phyloP scores from a whole-genome alignment of 1,284 basidiomycete genomes.

The Tilletiopsis washingtonensis region DNA sequence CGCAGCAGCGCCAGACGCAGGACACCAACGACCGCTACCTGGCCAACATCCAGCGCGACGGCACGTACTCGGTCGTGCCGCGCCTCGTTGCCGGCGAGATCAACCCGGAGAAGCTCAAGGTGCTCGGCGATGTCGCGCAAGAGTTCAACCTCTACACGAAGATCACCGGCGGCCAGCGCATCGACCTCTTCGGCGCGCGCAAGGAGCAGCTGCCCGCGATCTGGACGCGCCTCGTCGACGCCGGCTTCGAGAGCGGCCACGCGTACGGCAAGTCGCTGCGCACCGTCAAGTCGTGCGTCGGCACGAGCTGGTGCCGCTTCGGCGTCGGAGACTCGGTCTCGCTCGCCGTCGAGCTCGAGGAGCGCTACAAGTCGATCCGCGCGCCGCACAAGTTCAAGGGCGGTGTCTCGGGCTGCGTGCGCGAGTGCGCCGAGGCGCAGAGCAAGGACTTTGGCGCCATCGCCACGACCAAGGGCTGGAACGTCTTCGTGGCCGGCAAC shows the following conservation, averaged over 20 bases:
- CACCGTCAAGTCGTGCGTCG: constrained; percentile 59
- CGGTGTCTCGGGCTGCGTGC: constrained; percentile 61
- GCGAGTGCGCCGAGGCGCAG: constrained; percentile 57
- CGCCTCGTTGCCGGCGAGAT: constrained; percentile 63
- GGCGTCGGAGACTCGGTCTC: constrained; percentile 69
- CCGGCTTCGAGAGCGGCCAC: constrained; percentile 68
- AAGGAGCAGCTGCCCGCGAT: constrained; percentile 69
- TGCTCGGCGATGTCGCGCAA: constrained; percentile 62
- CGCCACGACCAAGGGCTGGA: constrained; percentile 59
- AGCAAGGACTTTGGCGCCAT: constrained; percentile 69
- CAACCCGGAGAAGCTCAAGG: constrained; percentile 62
- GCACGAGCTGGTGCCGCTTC: constrained; percentile 64
- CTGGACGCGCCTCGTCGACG: constrained; percentile 62
- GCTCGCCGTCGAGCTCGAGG: constrained; percentile 64
- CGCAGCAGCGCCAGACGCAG: constrained; percentile 62
- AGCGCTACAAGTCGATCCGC: constrained; percentile 63
- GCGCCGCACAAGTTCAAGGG: constrained; percentile 69
- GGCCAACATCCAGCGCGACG: constrained; percentile 69
- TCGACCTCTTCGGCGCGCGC: constrained; percentile 66
- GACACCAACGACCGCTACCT: constrained; percentile 63
- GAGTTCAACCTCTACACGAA: constrained; percentile 60
- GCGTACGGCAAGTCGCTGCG: constrained; percentile 62
- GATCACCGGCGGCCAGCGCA: constrained; percentile 54
- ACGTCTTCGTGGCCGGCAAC: constrained; percentile 66
- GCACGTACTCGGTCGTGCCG: constrained; percentile 66